These are phyloP conservation scores for Candida sphagnicola DNA, from an alignment of 805 yeast genomes.

Conservation along the genomic window DNA sequence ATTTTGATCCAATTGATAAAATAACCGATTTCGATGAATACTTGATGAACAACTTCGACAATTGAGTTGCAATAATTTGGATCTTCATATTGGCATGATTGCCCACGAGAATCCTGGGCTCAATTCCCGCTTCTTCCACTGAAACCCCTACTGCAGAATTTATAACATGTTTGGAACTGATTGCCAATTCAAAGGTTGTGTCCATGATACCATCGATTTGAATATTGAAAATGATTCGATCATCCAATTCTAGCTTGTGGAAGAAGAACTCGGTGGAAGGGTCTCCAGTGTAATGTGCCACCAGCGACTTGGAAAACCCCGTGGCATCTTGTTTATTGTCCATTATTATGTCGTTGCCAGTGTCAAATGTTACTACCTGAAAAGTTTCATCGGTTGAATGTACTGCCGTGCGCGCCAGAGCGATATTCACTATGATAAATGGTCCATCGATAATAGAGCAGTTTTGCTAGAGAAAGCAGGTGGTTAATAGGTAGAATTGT, in stretches of 20 bases:
- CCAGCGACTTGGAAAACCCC: constrained; percentile 8
- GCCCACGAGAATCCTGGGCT: constrained; percentile 46
- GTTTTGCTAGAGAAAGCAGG: too few relatives aligned
- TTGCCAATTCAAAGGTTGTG: constrained; percentile 44
- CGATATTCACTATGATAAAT: too few relatives aligned
- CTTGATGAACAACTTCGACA: constrained; percentile 38
- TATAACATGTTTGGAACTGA: constrained; percentile 18
- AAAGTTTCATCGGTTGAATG: too few relatives aligned
- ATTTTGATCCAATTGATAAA: constrained; percentile 42
- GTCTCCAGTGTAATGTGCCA: constrained; percentile 1
- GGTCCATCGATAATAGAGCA: too few relatives aligned
- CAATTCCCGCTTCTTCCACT: constrained; percentile 28
- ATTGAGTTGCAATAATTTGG: constrained; percentile 46
- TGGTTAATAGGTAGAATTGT: too few relatives aligned
- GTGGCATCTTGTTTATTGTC: constrained; percentile 10
- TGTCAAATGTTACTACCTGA: too few relatives aligned
- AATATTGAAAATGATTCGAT: constrained; percentile 36
- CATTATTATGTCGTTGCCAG: too few relatives aligned
- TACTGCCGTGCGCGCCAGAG: too few relatives aligned
- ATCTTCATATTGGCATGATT: constrained; percentile 44
- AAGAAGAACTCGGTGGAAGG: constrained; percentile 14
- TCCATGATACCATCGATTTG: constrained; percentile 46
- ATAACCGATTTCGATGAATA: constrained; percentile 36
- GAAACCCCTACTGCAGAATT: constrained; percentile 13
- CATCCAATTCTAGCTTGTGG: constrained; percentile 31